Conservation (phyloP, 768 basidiomycete genomes). For the Leucocoprinus leucothites region DNA sequence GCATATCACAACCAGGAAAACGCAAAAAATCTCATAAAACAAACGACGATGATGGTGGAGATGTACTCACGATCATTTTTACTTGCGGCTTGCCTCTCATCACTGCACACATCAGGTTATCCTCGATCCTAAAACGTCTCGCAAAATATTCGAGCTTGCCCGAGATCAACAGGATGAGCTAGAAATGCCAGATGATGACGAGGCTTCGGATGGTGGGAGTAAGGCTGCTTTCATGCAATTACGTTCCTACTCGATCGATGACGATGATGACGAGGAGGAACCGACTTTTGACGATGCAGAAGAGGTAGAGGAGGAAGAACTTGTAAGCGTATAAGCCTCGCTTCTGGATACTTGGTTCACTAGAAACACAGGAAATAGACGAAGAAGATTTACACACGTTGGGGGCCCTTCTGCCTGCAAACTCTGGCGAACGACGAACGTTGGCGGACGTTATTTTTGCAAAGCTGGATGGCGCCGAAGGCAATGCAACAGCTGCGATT, state of each 20-base stretch:
- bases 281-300: conserved; percentile 43
- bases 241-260: conserved; percentile 33
- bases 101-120: conserved; percentile 44
- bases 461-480: conserved; percentile 74
- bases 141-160: conserved; percentile 89
- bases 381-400: conserved; percentile 83
- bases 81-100: conserved; percentile 9
- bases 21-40: conserved; percentile 59
- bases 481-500: conserved; percentile 50
- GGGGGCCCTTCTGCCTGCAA: conserved; percentile 75
- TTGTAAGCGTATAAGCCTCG: conserved; percentile 41
- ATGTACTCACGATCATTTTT: conserved; percentile 37
- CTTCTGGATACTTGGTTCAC: background rate
- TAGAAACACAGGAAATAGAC: conserved; percentile 72
- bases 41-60: conserved; percentile 44
- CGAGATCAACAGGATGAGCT: conserved; percentile 91
- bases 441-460: conserved; percentile 96
- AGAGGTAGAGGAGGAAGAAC: conserved; percentile 61
- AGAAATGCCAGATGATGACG: conserved; percentile 56
- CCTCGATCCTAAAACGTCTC: conserved; percentile 78
- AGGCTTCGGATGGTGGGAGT: conserved; percentile 41
- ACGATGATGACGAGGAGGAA: conserved; percentile 59
- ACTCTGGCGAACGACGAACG: conserved; percentile 74
- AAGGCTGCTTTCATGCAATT: conserved; percentile 28
- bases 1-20: conserved; percentile 70